These are phyloP conservation scores for Talaromyces liani DNA, from an alignment of 495 filamentous ascomycete genomes.

Conservation along the genomic window DNA sequence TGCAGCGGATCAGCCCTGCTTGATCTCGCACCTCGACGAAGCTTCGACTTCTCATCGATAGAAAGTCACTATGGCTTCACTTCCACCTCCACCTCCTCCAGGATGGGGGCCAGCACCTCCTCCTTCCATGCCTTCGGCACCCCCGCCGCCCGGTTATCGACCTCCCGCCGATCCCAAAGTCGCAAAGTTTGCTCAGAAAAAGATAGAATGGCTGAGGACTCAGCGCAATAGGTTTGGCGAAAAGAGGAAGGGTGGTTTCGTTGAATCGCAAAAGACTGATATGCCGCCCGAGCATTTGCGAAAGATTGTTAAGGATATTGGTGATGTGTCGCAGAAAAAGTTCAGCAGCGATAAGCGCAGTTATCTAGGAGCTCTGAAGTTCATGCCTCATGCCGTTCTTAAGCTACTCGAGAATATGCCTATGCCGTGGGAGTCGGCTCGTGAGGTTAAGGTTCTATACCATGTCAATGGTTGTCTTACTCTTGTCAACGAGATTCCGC, in stretches of 20 bases:
- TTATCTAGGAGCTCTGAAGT: slow-evolving; percentile 95
- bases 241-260: slow-evolving; percentile 91
- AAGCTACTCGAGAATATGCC: slow-evolving; percentile 99
- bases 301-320: slow-evolving; percentile 97
- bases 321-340: slow-evolving; percentile 98
- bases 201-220: slow-evolving; percentile 93
- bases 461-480: slow-evolving; percentile 98
- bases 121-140: slow-evolving; percentile 66
- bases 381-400: slow-evolving; percentile 99
- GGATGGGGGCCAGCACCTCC: slow-evolving; percentile 66
- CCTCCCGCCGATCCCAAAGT: slow-evolving; percentile 78
- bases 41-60: slow-evolving; percentile 16
- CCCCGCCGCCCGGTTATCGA: slow-evolving; percentile 83
- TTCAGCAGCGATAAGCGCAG: slow-evolving; percentile 98
- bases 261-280: slow-evolving; percentile 96
- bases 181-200: slow-evolving; percentile 96
- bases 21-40: slow-evolving; percentile 1
- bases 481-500: slow-evolving; percentile 91
- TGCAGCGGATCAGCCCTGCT: slow-evolving; percentile 2
- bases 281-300: slow-evolving; percentile 98
- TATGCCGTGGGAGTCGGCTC: slow-evolving; percentile 97
- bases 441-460: slow-evolving; percentile 96
- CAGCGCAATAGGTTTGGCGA: slow-evolving; percentile 94
- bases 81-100: slow-evolving; percentile 73
- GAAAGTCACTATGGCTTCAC: slow-evolving; percentile 61